Evolutionary conservation across 495 filamentous ascomycete genomes (phyloP).

Genomic region (Patellaria atrata): DNA sequence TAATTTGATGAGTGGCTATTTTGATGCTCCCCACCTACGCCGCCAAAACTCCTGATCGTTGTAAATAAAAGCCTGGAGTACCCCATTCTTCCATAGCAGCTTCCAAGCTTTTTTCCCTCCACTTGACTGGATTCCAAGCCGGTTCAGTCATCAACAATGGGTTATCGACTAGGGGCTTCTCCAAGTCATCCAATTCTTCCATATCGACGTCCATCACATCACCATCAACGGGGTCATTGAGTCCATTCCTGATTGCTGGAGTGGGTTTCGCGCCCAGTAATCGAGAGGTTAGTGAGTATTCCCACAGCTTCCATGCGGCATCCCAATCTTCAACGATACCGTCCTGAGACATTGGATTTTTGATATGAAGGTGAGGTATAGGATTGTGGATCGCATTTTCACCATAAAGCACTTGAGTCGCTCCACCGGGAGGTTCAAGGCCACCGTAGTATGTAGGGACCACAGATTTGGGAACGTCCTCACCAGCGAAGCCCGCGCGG

Average conservation of each 20-base stretch:
- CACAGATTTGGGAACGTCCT: conserved; percentile 91
- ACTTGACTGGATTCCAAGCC: conserved; percentile 77
- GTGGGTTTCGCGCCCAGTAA: conserved; percentile 50
- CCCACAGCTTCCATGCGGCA: conserved; percentile 75
- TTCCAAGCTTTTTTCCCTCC: conserved; percentile 82
- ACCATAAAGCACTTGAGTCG: conserved; percentile 60
- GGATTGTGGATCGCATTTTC: conserved; percentile 75
- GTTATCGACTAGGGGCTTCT: conserved; percentile 73
- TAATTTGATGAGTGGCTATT: neutral
- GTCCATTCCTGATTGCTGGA: conserved; percentile 54
- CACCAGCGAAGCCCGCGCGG: conserved; percentile 91
- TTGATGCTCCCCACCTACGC: conserved; percentile 35
- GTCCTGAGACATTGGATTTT: conserved; percentile 81
- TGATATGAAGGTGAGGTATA: conserved; percentile 58
- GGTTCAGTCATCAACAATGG: conserved; percentile 90
- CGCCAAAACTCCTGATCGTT: conserved; percentile 49
- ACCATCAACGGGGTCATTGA: conserved; percentile 43
- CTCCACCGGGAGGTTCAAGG: conserved; percentile 37
- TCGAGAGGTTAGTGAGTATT: conserved; percentile 67
- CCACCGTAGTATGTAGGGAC: conserved; percentile 75
- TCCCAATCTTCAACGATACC: conserved; percentile 96
- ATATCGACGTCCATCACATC: conserved; percentile 43
- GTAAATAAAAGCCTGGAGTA: conserved; percentile 82
- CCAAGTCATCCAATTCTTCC: conserved; percentile 50
- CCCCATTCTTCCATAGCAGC: conserved; percentile 94